phyloP scores from a whole-genome alignment of 139 green algal genomes.

The Auxenochlorella pyrenoidosa region DNA sequence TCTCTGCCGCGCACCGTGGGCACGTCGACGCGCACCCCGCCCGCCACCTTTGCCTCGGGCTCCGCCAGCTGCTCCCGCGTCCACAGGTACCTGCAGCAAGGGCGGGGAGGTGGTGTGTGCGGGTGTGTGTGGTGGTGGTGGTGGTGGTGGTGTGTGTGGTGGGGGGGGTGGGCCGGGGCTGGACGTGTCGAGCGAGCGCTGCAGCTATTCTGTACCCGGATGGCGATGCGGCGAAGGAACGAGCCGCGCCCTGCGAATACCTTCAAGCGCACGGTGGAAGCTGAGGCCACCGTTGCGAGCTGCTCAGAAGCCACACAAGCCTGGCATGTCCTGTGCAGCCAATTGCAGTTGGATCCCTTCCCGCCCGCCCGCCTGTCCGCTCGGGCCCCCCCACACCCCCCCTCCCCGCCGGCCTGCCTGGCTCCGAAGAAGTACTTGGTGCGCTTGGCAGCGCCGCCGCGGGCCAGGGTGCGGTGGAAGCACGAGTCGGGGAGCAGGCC shows the following conservation, averaged over 20 bases:
- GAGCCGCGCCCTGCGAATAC: no score
- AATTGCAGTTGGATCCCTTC: no score
- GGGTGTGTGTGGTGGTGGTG: not conserved
- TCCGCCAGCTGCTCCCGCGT: constrained; percentile 69
- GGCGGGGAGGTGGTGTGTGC: not conserved
- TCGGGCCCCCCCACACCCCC: no score
- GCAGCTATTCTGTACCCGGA: no score
- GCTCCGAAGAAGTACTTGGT: constrained; percentile 85
- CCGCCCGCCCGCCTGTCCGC: no score
- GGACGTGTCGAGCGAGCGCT: not conserved
- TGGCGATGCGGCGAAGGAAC: no score
- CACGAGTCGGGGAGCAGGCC: constrained; percentile 60
- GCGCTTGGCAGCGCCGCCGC: constrained; percentile 57
- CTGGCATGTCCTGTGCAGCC: no score
- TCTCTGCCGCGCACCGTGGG: constrained; percentile 32
- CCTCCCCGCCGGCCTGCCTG: constrained; percentile 8
- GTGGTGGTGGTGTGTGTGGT: not conserved
- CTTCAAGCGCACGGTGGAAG: no score
- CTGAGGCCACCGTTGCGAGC: no score
- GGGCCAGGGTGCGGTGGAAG: constrained; percentile 55
- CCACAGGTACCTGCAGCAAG: constrained; percentile 67
- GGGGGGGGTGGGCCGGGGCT: no score
- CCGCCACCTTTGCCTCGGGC: constrained; percentile 48
- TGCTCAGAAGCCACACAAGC: no score
- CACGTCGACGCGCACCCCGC: constrained; percentile 73